Evolutionary conservation across 2,329 filamentous ascomycete species (phyloP), one percentile per base, ranked within the genome.

Genomic region (Fusarium dlaminii): DNA sequence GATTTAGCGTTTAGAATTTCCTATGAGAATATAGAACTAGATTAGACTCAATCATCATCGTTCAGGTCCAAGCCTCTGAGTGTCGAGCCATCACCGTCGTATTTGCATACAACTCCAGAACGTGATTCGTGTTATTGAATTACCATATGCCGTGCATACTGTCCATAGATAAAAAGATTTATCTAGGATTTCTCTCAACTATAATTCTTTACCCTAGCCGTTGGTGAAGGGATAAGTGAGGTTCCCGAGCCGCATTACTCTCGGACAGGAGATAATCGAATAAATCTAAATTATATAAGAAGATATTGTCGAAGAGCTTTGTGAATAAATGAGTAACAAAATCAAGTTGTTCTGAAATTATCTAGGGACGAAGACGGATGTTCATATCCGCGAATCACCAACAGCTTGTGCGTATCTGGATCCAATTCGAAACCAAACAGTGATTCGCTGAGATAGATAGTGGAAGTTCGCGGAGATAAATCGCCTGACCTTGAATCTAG

Each of bases 401-500:
- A 56, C 32, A 22, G 39, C 42, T 40, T 45, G 46, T 30, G 34
- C 52, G 42, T 54, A 55, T 68, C 59, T 17, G 46, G 36, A 52
- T 32, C 60, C 27, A 59, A 65, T 61, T 49, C 51, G 54, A 49
- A 70, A 39, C 66, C 46, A 54, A 55, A 29, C 57, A 57, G 49
- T 63, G 58, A 74, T 72, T 68, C 63, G 67, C 58, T 68, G 51
- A 54, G 34, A 67, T 58, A 66, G 27, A 67, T 67, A 66, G 27
- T 71, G 20, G 55, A 71, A 65, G 63, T 51, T 54, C 46, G 55
- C 5, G 58, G 36, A 57, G 36, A 66, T 55, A 76, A 39, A 76
- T 77, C 69, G 74, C 74, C 74, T 77, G 75, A 74, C 61, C 36
- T 64, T 32, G 32, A 22, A 36, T 68, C 37, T 63, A 39, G 56